phyloP scores from a whole-genome alignment of 2,329 filamentous ascomycete species.

The Fusarium goolgardi region DNA sequence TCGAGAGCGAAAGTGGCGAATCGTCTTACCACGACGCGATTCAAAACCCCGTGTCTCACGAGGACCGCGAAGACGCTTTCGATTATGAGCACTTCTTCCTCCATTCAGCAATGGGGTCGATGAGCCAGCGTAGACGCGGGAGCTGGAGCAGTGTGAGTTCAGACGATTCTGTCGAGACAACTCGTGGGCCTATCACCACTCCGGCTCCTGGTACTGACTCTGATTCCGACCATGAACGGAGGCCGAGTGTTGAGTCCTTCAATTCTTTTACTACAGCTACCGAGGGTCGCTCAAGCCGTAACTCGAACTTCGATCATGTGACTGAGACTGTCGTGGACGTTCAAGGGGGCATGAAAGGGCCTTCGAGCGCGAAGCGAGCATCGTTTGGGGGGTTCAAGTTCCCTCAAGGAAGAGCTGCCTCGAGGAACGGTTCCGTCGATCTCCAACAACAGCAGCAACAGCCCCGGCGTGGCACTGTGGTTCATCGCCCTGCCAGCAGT shows the following conservation, averaged over 20 bases:
- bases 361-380: conserved; percentile 38
- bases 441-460: conserved; percentile 25
- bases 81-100: conserved; percentile 97
- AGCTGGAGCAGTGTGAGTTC: conserved; percentile 68
- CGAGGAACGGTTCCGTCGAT: conserved; percentile 46
- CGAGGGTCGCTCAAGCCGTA: conserved; percentile 60
- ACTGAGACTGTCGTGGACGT: conserved; percentile 39
- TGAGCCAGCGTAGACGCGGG: conserved; percentile 60
- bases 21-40: conserved; percentile 72
- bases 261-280: conserved; percentile 69
- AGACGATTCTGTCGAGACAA: conserved; percentile 71
- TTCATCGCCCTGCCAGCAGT: conserved; percentile 55
- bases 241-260: conserved; percentile 62
- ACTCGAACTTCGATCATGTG: conserved; percentile 41
- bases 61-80: conserved; percentile 94
- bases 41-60: conserved; percentile 77
- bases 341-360: conserved; percentile 39
- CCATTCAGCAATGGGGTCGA: conserved; percentile 88
- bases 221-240: conserved; percentile 48
- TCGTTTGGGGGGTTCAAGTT: conserved; percentile 47
- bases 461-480: conserved; percentile 51
- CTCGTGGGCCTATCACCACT: conserved; percentile 57
- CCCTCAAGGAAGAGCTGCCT: conserved; percentile 28
- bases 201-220: conserved; percentile 9
- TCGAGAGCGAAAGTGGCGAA: conserved; percentile 72